Evolutionary conservation across 2,329 filamentous ascomycete genomes (phyloP).

Genomic region (Fusarium vanettenii): DNA sequence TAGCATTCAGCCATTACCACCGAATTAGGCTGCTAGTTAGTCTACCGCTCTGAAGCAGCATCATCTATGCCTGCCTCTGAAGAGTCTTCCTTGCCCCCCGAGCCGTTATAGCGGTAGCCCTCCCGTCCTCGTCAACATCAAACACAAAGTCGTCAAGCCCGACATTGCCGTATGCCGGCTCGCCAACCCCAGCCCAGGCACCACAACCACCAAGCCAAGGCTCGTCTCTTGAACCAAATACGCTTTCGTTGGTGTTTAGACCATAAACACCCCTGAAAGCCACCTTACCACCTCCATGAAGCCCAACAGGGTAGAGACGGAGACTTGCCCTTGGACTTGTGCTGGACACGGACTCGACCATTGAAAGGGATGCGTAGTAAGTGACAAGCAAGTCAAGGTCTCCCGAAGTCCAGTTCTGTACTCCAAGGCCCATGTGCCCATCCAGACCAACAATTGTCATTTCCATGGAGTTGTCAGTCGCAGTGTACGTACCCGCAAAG

Average conservation of each 20-base stretch:
- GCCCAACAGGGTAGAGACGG: neutral
- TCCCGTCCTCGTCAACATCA: neutral
- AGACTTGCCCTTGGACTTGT: neutral
- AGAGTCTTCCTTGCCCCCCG: neutral
- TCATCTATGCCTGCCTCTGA: neutral
- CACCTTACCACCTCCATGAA: neutral
- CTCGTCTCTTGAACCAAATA: neutral
- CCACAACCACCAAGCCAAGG: neutral
- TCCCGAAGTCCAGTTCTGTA: neutral
- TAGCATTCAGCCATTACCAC: too few relatives aligned
- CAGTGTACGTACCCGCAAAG: neutral
- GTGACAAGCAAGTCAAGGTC: neutral
- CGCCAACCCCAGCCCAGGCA: slow-evolving; percentile 1
- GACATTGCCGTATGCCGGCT: neutral
- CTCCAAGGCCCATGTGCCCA: neutral
- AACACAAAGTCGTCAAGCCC: slow-evolving; percentile 19
- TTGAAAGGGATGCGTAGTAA: neutral
- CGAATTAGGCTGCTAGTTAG: too few relatives aligned
- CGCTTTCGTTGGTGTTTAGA: neutral
- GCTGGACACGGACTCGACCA: neutral
- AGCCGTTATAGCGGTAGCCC: neutral
- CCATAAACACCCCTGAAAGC: neutral
- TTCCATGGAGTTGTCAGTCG: neutral
- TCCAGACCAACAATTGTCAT: neutral
- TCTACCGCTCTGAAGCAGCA: too few relatives aligned